These are phyloP conservation scores for Allantophomopsis cytisporea DNA, from an alignment of 2,329 filamentous ascomycete genomes.

Conservation along the genomic window DNA sequence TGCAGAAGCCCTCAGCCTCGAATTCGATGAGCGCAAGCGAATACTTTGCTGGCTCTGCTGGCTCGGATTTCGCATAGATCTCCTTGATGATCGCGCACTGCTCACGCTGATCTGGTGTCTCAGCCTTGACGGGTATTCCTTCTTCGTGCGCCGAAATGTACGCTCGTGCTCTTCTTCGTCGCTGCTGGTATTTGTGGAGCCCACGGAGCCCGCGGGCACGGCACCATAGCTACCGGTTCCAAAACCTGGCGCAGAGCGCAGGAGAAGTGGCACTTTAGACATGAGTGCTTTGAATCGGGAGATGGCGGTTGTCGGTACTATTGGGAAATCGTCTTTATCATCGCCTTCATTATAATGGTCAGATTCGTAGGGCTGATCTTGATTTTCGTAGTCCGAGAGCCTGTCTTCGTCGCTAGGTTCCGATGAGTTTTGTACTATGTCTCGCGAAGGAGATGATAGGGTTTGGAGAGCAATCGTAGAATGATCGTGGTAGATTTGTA, in stretches of 20 bases:
- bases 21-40: conserved; percentile 4
- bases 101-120: conserved; percentile 12
- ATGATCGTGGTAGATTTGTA: too few relatives aligned
- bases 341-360: not conserved
- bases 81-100: conserved; percentile 1
- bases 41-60: conserved; percentile 2
- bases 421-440: not conserved
- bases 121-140: conserved; percentile 12
- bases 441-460: too few relatives aligned
- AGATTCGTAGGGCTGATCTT: not conserved
- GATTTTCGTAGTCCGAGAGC: not conserved
- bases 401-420: not conserved
- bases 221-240: conserved; percentile 49
- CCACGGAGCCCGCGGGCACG: conserved; percentile 26
- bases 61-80: conserved; percentile 2
- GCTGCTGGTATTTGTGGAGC: conserved; percentile 20
- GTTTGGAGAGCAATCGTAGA: too few relatives aligned
- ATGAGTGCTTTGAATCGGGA: conserved; percentile 16
- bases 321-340: too few relatives aligned
- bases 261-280: conserved; percentile 38
- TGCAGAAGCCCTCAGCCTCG: not conserved
- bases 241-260: conserved; percentile 44
- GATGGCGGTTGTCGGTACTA: conserved; percentile 6
- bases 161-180: conserved; percentile 15
- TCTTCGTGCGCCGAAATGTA: conserved; percentile 9